These are phyloP conservation scores for Beauveria sp. DNA, from an alignment of 2,329 filamentous ascomycete genomes.

Conservation along the genomic window DNA sequence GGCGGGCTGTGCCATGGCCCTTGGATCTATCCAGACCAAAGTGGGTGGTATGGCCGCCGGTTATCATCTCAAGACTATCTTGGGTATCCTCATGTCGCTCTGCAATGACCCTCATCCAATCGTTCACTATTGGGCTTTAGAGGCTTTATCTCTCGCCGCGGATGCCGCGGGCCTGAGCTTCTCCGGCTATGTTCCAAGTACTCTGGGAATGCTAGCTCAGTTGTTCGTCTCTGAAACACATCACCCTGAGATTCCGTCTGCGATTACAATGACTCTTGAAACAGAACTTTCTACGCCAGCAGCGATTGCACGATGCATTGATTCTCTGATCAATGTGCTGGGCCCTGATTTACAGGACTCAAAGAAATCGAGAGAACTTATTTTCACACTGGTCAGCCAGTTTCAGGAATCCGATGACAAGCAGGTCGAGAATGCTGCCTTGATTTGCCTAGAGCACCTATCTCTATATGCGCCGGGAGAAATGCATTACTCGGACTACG, in stretches of 20 bases:
- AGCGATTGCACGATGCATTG: constrained; percentile 78
- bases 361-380: constrained; percentile 83
- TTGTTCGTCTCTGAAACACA: constrained; percentile 89
- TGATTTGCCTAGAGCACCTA: constrained; percentile 82
- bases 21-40: constrained; percentile 89
- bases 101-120: constrained; percentile 91
- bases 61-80: constrained; percentile 90
- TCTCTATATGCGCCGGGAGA: constrained; percentile 85
- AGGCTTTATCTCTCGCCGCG: constrained; percentile 76
- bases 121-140: constrained; percentile 94
- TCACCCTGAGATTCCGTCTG: constrained; percentile 70
- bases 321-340: constrained; percentile 93
- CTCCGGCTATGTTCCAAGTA: constrained; percentile 80
- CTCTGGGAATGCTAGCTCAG: constrained; percentile 87
- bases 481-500: constrained; percentile 77
- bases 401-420: constrained; percentile 70
- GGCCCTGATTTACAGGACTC: constrained; percentile 93
- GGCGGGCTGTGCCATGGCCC: constrained; percentile 86
- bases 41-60: constrained; percentile 97
- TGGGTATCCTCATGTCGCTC: constrained; percentile 96
- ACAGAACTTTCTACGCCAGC: constrained; percentile 75
- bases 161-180: constrained; percentile 92
- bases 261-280: constrained; percentile 84
- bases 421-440: constrained; percentile 65
- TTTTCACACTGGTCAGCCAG: constrained; percentile 75